Evolutionary conservation across 2,329 filamentous ascomycete species (phyloP).

Genomic region (Chrysoporthe puriensis): DNA sequence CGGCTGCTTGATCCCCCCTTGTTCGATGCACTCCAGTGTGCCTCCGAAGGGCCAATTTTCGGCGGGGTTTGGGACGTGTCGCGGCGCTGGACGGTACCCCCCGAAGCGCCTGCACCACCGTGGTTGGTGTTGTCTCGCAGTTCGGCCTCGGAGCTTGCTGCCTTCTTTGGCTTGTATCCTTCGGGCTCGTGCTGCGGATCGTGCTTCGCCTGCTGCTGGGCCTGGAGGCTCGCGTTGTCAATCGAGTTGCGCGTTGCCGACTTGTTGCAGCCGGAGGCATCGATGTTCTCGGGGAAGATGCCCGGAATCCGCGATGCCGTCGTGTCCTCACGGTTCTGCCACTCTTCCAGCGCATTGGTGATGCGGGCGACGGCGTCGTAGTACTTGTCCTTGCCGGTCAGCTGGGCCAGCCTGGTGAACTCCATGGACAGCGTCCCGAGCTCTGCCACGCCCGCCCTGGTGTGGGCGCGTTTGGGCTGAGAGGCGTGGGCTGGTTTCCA

Average conservation of each 20-base stretch:
- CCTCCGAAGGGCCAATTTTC: background rate
- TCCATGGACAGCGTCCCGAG: slow-evolving; percentile 82
- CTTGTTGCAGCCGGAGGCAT: slow-evolving; percentile 78
- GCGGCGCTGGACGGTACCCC: slow-evolving; percentile 19
- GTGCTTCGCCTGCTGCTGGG: slow-evolving; percentile 41
- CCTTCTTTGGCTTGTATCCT: slow-evolving; percentile 36
- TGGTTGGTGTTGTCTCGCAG: background rate
- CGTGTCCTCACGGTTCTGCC: slow-evolving; percentile 62
- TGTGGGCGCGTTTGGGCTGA: slow-evolving; percentile 65
- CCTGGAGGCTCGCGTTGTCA: slow-evolving; percentile 39
- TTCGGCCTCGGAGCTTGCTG: background rate
- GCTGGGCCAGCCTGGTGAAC: slow-evolving; percentile 85
- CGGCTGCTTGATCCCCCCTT: background rate
- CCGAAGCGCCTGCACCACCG: slow-evolving; percentile 27
- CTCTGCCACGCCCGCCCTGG: slow-evolving; percentile 65
- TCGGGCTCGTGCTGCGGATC: slow-evolving; percentile 32
- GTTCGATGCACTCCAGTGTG: background rate
- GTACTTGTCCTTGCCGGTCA: slow-evolving; percentile 80
- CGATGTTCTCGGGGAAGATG: slow-evolving; percentile 77
- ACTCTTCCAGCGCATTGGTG: slow-evolving; percentile 75
- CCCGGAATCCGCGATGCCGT: slow-evolving; percentile 67
- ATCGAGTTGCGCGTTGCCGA: slow-evolving; percentile 42
- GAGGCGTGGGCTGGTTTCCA: slow-evolving; percentile 71
- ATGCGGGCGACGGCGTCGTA: slow-evolving; percentile 90
- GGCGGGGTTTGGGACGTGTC: background rate